phyloP scores from a whole-genome alignment of 2,329 filamentous ascomycete species.

The Aspergillus novofumigatus region DNA sequence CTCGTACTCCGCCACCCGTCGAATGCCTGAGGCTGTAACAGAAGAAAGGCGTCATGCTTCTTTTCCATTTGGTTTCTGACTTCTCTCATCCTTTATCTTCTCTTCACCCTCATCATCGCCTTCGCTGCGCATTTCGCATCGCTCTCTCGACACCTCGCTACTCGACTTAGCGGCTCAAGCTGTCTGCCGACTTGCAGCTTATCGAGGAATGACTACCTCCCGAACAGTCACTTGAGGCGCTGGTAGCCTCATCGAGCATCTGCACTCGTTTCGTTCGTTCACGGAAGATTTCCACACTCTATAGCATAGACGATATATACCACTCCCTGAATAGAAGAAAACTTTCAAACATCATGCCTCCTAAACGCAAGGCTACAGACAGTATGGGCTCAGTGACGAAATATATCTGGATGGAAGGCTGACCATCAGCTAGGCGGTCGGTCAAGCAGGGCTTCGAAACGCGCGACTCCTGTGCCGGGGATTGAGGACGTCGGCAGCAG shows the following conservation, averaged over 20 bases:
- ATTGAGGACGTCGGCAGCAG: constrained; percentile 48
- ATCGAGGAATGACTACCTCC: constrained; percentile 6
- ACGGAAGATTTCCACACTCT: not conserved
- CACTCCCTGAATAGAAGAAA: not conserved
- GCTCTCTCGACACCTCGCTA: not conserved
- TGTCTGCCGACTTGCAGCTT: constrained; percentile 5
- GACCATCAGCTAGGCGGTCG: constrained; percentile 39
- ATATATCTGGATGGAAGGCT: constrained; percentile 19
- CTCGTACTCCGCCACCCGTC: not conserved
- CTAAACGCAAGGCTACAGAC: constrained; percentile 64
- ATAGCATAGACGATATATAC: constrained; percentile 16
- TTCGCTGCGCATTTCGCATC: not conserved
- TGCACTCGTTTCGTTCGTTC: constrained; percentile 6
- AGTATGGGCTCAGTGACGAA: constrained; percentile 38
- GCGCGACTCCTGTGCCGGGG: constrained; percentile 44
- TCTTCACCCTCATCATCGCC: not conserved
- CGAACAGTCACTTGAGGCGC: constrained; percentile 12
- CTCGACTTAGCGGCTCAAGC: not conserved
- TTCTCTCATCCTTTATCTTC: not conserved
- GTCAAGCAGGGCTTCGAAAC: constrained; percentile 46
- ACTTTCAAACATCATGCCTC: constrained; percentile 52
- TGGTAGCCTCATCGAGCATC: constrained; percentile 16
- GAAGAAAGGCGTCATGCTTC: constrained; percentile 4
- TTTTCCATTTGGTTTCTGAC: not conserved
- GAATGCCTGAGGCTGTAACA: constrained; percentile 23